Evolutionary conservation across 1,139 yeast genomes (phyloP), one percentile per base, ranked within the genome.

Genomic region (Saccharomyces hybrid): DNA sequence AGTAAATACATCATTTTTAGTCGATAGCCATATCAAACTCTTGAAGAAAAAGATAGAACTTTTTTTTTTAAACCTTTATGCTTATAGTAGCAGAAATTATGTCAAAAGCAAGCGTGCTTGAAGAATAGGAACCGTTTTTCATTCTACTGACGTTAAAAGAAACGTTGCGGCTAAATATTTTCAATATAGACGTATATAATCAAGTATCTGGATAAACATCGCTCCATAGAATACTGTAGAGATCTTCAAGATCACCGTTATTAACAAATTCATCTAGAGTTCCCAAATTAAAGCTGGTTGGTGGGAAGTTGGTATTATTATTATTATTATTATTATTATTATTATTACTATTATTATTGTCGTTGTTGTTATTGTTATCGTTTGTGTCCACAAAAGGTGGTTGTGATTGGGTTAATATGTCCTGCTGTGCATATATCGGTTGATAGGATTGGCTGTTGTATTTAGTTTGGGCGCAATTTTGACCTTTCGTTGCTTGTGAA

Each of bases 251-350:
- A 55, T 66, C 69, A 51, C 65, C 67, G 49, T 63, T 61, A 48
- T 63, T 61, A 26, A 67, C 59, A 52, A 68, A 68, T 27, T 68
- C 70, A 53, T 66, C 70, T 48, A 68, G 53, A 2, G 71, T 66
- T 16, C 70, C 71, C 34, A 68, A 48, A 51, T 66, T 64, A 55
- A 59, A 66, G 38, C 59, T 53, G 21, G 58, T 54, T 12, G 50
- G 32, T 19, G 53, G 41, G n/a, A 51, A 27, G 3, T 21, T 41
- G 4, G 29, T 31, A 12, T 47, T 50, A 27, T 48, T 28, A 19
- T 29, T 21, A 14, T 7, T 19, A 3, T 14, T 31, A 8, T 27
- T 27, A 16, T 51, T 32, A 26, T 9, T 14, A 14, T 19, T 16
- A n/a, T 9, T 27, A 2, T 2, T 48, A 6, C 2, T 48, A 2